Evolutionary conservation across 345 rosid genomes (phyloP).

Genomic region (Eucalyptus cloeziana): DNA sequence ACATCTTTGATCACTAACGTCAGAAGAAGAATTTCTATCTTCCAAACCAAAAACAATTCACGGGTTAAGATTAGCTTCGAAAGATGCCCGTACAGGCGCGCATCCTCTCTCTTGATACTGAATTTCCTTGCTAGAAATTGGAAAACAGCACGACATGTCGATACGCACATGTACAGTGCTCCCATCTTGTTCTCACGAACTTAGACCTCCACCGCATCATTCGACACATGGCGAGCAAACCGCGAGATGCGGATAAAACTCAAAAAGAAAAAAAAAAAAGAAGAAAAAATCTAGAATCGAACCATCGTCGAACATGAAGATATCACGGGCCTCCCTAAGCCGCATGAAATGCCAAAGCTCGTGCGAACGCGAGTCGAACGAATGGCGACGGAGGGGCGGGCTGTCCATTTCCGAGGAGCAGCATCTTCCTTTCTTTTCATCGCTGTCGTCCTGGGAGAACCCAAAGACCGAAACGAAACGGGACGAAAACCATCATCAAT

Average conservation of each 20-base stretch:
- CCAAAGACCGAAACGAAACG: background rate
- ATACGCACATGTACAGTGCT: background rate
- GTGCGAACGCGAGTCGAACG: background rate
- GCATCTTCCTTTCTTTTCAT: background rate
- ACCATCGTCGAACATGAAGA: background rate
- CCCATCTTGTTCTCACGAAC: background rate
- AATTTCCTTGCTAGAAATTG: background rate
- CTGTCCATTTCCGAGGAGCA: background rate
- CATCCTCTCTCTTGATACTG: no score
- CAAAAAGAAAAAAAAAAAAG: no score
- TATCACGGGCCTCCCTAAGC: background rate
- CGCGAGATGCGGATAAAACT: no score
- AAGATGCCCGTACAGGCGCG: no score
- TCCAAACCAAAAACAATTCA: no score
- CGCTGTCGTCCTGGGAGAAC: background rate
- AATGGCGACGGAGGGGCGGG: background rate
- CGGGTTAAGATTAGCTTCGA: no score
- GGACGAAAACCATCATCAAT: background rate
- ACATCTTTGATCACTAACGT: background rate
- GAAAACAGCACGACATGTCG: background rate
- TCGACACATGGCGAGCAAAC: background rate
- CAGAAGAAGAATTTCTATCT: background rate
- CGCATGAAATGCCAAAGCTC: background rate
- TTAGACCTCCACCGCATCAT: background rate
- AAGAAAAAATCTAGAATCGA: no score